phyloP scores from a whole-genome alignment of 2,329 filamentous ascomycete genomes.

The Microsporum canis region DNA sequence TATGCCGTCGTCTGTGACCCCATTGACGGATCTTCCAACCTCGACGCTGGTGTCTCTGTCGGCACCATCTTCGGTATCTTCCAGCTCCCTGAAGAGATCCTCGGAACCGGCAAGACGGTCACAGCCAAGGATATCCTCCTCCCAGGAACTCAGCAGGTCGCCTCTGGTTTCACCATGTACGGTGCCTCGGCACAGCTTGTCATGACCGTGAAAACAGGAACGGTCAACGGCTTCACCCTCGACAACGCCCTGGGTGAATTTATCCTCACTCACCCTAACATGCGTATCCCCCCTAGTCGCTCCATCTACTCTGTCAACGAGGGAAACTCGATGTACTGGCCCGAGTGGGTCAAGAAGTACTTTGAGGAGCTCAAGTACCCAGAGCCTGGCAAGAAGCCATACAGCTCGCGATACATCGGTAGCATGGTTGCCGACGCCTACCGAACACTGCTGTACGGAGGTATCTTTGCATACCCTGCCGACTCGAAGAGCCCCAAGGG shows the following conservation, averaged over 20 bases:
- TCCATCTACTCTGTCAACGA: slow-evolving; percentile 97
- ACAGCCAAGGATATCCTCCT: slow-evolving; percentile 62
- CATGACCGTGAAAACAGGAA: slow-evolving; percentile 86
- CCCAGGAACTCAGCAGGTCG: slow-evolving; percentile 82
- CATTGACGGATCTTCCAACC: slow-evolving; percentile 94
- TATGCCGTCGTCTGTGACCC: slow-evolving; percentile 97
- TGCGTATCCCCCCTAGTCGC: slow-evolving; percentile 69
- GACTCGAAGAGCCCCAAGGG: slow-evolving; percentile 98
- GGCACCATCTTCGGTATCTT: slow-evolving; percentile 95
- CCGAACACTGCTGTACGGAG: slow-evolving; percentile 86
- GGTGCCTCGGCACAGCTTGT: slow-evolving; percentile 92
- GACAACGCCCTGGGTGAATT: slow-evolving; percentile 97
- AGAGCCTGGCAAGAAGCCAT: slow-evolving; percentile 62
- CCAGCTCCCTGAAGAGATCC: slow-evolving; percentile 62
- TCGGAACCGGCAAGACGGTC: slow-evolving; percentile 45
- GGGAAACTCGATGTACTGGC: slow-evolving; percentile 96
- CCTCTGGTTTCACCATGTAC: slow-evolving; percentile 99
- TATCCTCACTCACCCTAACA: slow-evolving; percentile 92
- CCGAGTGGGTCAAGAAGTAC: slow-evolving; percentile 74
- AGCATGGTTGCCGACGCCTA: slow-evolving; percentile 99
- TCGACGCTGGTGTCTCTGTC: slow-evolving; percentile 94
- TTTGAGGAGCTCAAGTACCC: slow-evolving; percentile 82
- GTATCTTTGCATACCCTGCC: slow-evolving; percentile 93
- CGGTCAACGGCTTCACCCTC: slow-evolving; percentile 94
- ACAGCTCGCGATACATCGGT: slow-evolving; percentile 90